A percentile compares a stretch with the other conserved stretches of the same genome.
These are phyloP conservation scores for Batkoa obscura DNA, from an alignment of 371 early-diverging fungal species.

Conservation along the genomic window DNA sequence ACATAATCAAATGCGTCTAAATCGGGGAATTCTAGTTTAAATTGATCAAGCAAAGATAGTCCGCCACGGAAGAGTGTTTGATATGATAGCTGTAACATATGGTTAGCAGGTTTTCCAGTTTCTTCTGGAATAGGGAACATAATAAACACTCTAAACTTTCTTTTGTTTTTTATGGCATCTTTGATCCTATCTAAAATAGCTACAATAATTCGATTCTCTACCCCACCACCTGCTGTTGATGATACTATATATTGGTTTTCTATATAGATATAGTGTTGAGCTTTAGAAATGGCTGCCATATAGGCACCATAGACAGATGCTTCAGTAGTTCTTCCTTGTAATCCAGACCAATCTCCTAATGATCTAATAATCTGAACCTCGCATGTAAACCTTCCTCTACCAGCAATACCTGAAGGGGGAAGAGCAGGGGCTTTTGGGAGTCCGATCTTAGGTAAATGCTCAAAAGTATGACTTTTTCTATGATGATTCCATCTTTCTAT, in stretches of 20 bases:
- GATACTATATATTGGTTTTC: constrained; percentile 87
- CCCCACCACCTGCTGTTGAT: constrained; percentile 12
- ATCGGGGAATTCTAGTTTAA: constrained; percentile 10
- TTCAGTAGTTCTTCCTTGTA: constrained; percentile 31
- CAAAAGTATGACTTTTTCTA: constrained; percentile 17
- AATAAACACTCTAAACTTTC: constrained; percentile 65
- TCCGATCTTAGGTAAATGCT: constrained; percentile 9
- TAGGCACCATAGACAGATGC: constrained; percentile 72
- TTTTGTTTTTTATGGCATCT: constrained; percentile 38
- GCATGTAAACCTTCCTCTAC: constrained; percentile 43
- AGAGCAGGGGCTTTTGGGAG: constrained; percentile 26
- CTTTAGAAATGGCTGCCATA: constrained; percentile 36
- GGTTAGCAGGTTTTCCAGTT: constrained; percentile 50
- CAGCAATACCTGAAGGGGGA: constrained; percentile 8
- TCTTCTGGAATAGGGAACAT: constrained; percentile 62
- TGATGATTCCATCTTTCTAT: constrained; percentile 80
- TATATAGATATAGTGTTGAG: constrained; percentile 74
- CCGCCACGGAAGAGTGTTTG: constrained; percentile 57
- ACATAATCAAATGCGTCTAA: not conserved
- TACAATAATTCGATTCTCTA: constrained; percentile 39
- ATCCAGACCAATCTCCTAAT: constrained; percentile 32
- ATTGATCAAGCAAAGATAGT: constrained; percentile 35
- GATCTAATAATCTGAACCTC: constrained; percentile 45
- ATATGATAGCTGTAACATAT: constrained; percentile 65
- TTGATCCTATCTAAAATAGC: constrained; percentile 59